Evolutionary conservation across 73 alveolate genomes (phyloP).

Genomic region (Uronychia binucleata): DNA sequence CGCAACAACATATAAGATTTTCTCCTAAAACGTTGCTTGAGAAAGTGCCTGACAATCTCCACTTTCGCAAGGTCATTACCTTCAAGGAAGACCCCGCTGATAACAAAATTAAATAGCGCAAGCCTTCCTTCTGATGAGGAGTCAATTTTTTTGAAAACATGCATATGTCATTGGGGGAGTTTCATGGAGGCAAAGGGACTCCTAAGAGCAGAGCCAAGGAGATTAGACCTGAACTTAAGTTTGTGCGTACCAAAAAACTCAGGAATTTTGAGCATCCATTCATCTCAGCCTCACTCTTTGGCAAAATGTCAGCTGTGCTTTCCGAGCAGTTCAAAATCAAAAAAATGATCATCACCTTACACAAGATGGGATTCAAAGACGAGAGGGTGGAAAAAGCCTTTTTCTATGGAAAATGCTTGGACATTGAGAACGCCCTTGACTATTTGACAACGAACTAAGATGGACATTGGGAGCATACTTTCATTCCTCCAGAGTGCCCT

Average conservation of each 20-base stretch:
- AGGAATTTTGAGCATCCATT: background rate
- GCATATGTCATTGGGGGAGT: background rate
- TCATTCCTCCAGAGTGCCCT: background rate
- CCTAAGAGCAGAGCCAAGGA: background rate
- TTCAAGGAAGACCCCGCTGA: background rate
- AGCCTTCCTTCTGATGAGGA: background rate
- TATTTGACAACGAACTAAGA: background rate
- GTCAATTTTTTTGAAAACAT: background rate
- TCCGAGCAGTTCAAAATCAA: background rate
- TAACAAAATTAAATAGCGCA: background rate
- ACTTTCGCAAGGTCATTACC: background rate
- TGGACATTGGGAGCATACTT: background rate
- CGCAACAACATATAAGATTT: no score
- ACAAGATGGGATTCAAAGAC: background rate
- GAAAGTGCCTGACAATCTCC: no score
- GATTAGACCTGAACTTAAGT: background rate
- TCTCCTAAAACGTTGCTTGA: no score
- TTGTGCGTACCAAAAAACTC: background rate
- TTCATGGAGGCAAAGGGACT: background rate
- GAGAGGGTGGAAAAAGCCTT: background rate
- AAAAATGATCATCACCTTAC: background rate
- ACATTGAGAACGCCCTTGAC: background rate
- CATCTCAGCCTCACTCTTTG: background rate
- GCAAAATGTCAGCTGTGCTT: background rate
- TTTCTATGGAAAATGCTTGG: background rate